Percentiles rank a stretch among this genome's conserved stretches.
Conservation (phyloP, 2,329 filamentous ascomycete species). For the Sphaerulina vaccinii region DNA sequence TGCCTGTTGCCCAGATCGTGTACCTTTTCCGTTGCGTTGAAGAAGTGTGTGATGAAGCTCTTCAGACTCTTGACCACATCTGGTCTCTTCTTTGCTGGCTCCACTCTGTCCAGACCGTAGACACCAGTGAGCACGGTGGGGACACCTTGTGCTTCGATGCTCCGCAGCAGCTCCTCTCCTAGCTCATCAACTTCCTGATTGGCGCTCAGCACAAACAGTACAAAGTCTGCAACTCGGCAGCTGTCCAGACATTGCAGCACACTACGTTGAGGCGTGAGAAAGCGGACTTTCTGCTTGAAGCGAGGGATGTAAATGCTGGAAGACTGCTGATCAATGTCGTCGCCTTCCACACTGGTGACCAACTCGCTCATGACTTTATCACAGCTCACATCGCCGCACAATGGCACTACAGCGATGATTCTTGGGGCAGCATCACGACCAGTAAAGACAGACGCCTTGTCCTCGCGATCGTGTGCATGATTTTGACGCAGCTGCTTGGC, state of each 20-base stretch:
- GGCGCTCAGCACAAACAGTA: constrained; percentile 80
- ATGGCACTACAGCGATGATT: constrained; percentile 81
- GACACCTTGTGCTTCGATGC: constrained; percentile 89
- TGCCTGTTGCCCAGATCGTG: constrained; percentile 84
- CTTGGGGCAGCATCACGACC: constrained; percentile 83
- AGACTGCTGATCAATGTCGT: constrained; percentile 60
- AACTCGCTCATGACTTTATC: constrained; percentile 66
- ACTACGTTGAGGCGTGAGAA: constrained; percentile 71
- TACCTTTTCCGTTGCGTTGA: constrained; percentile 86
- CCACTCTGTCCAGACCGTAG: constrained; percentile 67
- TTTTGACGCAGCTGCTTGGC: constrained; percentile 82
- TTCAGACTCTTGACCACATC: constrained; percentile 80
- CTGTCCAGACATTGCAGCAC: constrained; percentile 78
- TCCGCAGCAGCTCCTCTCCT: constrained; percentile 80
- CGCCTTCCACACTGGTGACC: constrained; percentile 77
- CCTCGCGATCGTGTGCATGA: constrained; percentile 80
- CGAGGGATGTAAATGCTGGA: constrained; percentile 71
- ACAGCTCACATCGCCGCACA: constrained; percentile 71
- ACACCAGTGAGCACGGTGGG: constrained; percentile 88
- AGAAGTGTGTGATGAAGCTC: constrained; percentile 91
- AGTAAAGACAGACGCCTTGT: constrained; percentile 77
- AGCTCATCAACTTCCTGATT: constrained; percentile 78
- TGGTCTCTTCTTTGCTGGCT: constrained; percentile 73
- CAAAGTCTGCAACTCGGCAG: constrained; percentile 84
- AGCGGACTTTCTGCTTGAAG: constrained; percentile 93